These are phyloP conservation scores for Epichloe sibirici DNA, from an alignment of 2,329 filamentous ascomycete genomes.

Conservation along the genomic window DNA sequence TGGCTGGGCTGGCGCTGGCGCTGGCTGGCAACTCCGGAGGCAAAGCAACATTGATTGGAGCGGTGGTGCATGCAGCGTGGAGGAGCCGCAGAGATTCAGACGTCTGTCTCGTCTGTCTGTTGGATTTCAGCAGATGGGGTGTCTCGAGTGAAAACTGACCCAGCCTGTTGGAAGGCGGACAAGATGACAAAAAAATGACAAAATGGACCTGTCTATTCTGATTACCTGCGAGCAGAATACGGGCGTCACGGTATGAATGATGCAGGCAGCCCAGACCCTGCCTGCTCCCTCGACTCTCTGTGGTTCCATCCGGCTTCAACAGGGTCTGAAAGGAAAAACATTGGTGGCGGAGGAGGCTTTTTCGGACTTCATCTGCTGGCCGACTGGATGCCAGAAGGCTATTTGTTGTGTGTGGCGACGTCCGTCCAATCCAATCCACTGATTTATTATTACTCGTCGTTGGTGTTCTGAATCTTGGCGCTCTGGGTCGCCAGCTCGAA, in stretches of 20 bases:
- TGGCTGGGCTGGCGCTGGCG: background rate
- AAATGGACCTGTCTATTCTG: background rate
- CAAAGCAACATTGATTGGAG: background rate
- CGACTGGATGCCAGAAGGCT: background rate
- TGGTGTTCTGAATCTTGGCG: too few relatives aligned
- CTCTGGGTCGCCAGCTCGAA: too few relatives aligned
- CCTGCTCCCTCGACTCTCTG: slow-evolving; percentile 1
- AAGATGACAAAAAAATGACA: background rate
- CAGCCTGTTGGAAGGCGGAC: slow-evolving; percentile 1
- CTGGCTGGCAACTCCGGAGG: background rate
- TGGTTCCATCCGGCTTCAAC: slow-evolving; percentile 1
- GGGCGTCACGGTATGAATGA: background rate
- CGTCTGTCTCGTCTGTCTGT: background rate
- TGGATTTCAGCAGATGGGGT: background rate
- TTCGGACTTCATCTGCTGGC: background rate
- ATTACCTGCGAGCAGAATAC: slow-evolving; percentile 2
- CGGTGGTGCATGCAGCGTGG: background rate
- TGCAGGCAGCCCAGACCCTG: background rate
- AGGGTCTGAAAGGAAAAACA: slow-evolving; percentile 7
- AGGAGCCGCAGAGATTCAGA: background rate
- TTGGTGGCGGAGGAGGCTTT: slow-evolving; percentile 14
- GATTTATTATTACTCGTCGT: too few relatives aligned
- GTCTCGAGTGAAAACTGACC: background rate
- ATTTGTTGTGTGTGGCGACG: background rate
- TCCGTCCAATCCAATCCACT: background rate